phyloP scores from a whole-genome alignment of 2,329 filamentous ascomycete species.

The Diaporthe sp. region DNA sequence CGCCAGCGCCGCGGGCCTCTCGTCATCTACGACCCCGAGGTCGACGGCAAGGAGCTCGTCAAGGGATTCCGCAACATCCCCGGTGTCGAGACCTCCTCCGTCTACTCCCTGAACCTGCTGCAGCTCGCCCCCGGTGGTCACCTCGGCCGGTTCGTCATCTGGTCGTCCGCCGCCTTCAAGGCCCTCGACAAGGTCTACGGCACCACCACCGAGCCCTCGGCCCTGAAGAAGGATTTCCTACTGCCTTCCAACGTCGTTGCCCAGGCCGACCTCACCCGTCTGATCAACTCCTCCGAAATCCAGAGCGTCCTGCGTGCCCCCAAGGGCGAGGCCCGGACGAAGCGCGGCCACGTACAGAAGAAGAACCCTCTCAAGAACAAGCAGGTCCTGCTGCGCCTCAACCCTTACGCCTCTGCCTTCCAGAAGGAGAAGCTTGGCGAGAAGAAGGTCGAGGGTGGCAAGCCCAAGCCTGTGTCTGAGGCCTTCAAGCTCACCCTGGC shows the following conservation, averaged over 20 bases:
- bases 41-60: conserved; percentile 94
- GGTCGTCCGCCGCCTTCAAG: conserved; percentile 97
- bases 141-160: conserved; percentile 98
- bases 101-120: conserved; percentile 96
- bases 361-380: conserved; percentile 99
- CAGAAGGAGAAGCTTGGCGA: conserved; percentile 85
- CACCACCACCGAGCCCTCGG: conserved; percentile 86
- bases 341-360: conserved; percentile 94
- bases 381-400: conserved; percentile 97
- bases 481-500: conserved; percentile 42
- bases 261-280: conserved; percentile 94
- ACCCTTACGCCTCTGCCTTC: conserved; percentile 96
- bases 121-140: conserved; percentile 99
- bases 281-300: conserved; percentile 99
- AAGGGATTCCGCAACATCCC: conserved; percentile 98
- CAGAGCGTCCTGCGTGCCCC: conserved; percentile 94
- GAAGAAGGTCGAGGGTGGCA: conserved; percentile 56
- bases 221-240: conserved; percentile 99
- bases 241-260: conserved; percentile 91
- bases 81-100: conserved; percentile 95
- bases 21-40: conserved; percentile 95
- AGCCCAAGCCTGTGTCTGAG: conserved; percentile 39
- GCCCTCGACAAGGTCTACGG: conserved; percentile 98
- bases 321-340: conserved; percentile 89
- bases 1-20: conserved; percentile 97